phyloP scores from a whole-genome alignment of 2,329 filamentous ascomycete genomes.

The Colletotrichum coccodes region DNA sequence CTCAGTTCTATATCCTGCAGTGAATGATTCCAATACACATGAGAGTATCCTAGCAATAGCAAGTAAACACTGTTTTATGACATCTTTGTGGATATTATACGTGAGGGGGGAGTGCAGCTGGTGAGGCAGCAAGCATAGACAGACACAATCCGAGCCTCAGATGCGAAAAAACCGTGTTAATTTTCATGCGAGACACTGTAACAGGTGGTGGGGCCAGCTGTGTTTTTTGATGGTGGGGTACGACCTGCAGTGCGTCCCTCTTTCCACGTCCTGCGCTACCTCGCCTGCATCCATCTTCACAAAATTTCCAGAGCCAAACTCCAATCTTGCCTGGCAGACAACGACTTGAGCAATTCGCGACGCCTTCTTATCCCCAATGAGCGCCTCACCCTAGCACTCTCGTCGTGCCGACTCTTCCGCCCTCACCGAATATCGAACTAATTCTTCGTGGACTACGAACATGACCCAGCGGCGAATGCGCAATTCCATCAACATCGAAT shows the following conservation, averaged over 20 bases:
- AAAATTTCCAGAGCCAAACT: conserved; percentile 26
- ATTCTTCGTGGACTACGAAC: conserved; percentile 9
- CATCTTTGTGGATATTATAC: no score
- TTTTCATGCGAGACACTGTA: not conserved
- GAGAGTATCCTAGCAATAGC: not conserved
- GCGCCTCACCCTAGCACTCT: not conserved
- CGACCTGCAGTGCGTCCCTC: conserved; percentile 28
- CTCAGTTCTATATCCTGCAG: no score
- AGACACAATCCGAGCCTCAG: no score
- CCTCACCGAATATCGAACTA: not conserved
- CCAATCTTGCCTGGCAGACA: not conserved
- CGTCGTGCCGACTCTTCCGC: not conserved
- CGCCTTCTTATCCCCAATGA: not conserved
- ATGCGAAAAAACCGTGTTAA: not conserved
- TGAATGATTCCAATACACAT: no score
- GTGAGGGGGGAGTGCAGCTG: no score
- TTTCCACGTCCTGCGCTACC: conserved; percentile 12
- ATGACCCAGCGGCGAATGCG: conserved; percentile 32
- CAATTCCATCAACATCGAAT: conserved; percentile 16
- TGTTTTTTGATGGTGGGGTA: conserved; percentile 33
- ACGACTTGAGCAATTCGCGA: not conserved
- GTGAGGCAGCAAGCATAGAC: no score
- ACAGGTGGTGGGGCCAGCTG: conserved; percentile 13
- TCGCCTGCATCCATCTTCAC: conserved; percentile 17
- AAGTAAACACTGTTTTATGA: not conserved